phyloP scores from a whole-genome alignment of 139 green algal species.

The Asterochloris erici region DNA sequence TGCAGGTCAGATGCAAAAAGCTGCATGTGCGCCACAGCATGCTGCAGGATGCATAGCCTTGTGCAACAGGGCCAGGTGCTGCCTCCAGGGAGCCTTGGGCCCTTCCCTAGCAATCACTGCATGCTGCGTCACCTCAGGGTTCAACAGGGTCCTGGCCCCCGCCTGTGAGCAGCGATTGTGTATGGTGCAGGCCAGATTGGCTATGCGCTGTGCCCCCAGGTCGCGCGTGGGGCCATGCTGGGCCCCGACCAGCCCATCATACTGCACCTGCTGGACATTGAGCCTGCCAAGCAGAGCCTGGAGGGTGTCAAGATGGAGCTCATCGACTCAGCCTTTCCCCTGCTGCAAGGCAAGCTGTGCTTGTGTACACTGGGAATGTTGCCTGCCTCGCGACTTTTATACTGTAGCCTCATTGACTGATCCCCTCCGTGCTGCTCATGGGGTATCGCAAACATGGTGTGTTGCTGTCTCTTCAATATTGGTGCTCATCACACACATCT shows the following conservation, averaged over 20 bases:
- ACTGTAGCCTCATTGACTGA: too few relatives aligned
- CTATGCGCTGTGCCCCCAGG: constrained; percentile 85
- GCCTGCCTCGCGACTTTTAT: too few relatives aligned
- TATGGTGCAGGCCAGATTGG: constrained; percentile 80
- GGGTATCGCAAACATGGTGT: too few relatives aligned
- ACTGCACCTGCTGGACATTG: constrained; percentile 93
- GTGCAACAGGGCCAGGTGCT: not conserved
- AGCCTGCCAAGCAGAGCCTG: constrained; percentile 71
- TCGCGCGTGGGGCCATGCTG: constrained; percentile 78
- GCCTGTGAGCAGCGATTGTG: not conserved
- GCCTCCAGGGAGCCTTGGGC: not conserved
- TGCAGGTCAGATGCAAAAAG: constrained; percentile 7
- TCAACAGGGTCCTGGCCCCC: not conserved
- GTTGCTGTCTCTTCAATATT: too few relatives aligned
- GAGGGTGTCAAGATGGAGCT: constrained; percentile 94
- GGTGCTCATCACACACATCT: too few relatives aligned
- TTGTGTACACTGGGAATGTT: too few relatives aligned
- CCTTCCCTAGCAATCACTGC: not conserved
- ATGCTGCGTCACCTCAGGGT: not conserved
- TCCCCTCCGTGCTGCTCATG: too few relatives aligned
- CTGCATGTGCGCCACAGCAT: not conserved
- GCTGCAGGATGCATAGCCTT: not conserved
- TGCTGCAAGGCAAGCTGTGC: constrained; percentile 64
- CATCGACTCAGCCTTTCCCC: constrained; percentile 84
- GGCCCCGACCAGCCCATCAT: constrained; percentile 84